These are phyloP conservation scores for Leccinum pachyderme DNA, from an alignment of 1,284 basidiomycete species.

Conservation along the genomic window DNA sequence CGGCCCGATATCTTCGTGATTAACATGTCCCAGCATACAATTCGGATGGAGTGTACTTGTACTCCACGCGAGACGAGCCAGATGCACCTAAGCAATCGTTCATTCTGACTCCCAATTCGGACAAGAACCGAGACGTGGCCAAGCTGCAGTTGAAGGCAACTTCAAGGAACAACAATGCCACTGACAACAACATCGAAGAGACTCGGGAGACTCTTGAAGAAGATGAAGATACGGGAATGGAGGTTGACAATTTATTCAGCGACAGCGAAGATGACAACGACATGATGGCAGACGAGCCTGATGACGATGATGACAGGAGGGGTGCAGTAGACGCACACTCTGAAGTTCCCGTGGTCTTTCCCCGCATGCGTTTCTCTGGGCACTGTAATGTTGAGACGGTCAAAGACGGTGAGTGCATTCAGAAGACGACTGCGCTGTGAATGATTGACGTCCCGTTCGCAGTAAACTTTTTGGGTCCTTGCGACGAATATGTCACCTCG, in stretches of 20 bases:
- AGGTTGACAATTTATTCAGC: constrained; percentile 22
- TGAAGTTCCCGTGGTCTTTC: constrained; percentile 61
- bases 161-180: not conserved
- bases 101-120: constrained; percentile 26
- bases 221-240: constrained; percentile 24
- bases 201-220: constrained; percentile 3
- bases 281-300: constrained; percentile 22
- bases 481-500: constrained; percentile 78
- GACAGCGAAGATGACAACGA: constrained; percentile 25
- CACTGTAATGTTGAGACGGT: constrained; percentile 84
- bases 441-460: constrained; percentile 2
- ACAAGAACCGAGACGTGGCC: not conserved
- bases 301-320: constrained; percentile 35
- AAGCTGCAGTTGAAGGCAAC: not conserved
- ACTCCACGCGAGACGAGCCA: constrained; percentile 74
- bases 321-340: constrained; percentile 32
- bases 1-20: constrained; percentile 9
- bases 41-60: constrained; percentile 78
- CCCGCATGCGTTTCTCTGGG: constrained; percentile 68
- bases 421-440: not conserved
- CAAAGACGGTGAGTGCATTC: constrained; percentile 76
- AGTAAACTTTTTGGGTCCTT: constrained; percentile 85
- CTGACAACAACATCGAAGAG: constrained; percentile 5
- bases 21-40: constrained; percentile 59
- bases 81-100: constrained; percentile 10